phyloP scores from a whole-genome alignment of 2,329 filamentous ascomycete genomes.

The Cryphonectria carpinicola region DNA sequence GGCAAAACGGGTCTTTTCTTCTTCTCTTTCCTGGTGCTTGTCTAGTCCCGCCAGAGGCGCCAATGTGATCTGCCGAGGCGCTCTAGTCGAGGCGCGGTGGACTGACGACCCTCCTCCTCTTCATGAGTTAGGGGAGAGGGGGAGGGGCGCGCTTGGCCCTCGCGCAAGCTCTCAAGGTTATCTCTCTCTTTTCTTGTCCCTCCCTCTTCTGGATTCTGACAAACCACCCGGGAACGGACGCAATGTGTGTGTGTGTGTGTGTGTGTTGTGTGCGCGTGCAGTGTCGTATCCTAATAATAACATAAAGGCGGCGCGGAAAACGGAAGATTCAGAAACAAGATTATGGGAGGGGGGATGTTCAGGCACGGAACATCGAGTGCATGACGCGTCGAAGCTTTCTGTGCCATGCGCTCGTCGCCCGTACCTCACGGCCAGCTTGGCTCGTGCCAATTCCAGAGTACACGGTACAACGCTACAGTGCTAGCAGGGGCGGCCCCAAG shows the following conservation, averaged over 20 bases:
- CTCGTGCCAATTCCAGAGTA: slow-evolving; percentile 14
- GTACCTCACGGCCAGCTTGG: slow-evolving; percentile 32
- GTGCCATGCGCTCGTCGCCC: slow-evolving; percentile 31
- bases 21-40: not conserved
- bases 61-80: not conserved
- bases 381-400: slow-evolving; percentile 28
- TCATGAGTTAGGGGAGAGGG: not conserved
- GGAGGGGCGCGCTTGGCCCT: not conserved
- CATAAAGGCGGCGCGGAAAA: slow-evolving; percentile 6
- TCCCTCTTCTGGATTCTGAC: slow-evolving; percentile 9
- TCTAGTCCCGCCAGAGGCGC: slow-evolving; percentile 2
- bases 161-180: not conserved
- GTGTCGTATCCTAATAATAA: slow-evolving; percentile 16
- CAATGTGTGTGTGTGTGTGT: not conserved
- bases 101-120: not conserved
- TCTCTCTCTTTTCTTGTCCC: not conserved
- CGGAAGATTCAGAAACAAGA: slow-evolving; percentile 19
- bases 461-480: slow-evolving; percentile 6
- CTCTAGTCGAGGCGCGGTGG: not conserved
- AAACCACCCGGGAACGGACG: slow-evolving; percentile 4
- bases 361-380: slow-evolving; percentile 21
- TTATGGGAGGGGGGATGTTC: not conserved
- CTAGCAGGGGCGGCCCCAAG: slow-evolving; percentile 18
- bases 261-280: not conserved
- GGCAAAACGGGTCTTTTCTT: not conserved